phyloP scores from a whole-genome alignment of 2,329 filamentous ascomycete species.

The Colletotrichum kahawae region DNA sequence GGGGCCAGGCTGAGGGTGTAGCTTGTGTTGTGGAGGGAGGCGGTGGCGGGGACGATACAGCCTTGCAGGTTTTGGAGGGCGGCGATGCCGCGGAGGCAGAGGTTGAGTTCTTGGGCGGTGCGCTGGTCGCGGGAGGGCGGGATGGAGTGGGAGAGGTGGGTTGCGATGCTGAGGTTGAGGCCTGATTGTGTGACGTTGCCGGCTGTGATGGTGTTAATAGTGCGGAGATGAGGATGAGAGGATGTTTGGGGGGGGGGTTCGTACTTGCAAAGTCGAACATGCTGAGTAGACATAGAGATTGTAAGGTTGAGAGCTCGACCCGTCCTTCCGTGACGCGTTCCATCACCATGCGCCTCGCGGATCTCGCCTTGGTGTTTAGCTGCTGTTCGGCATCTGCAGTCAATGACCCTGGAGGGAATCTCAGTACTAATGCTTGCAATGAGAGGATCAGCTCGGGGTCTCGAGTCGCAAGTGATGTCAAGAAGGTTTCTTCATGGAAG shows the following conservation, averaged over 20 bases:
- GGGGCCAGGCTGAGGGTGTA: neutral
- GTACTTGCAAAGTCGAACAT: slow-evolving; percentile 41
- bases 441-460: slow-evolving; percentile 38
- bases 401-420: slow-evolving; percentile 37
- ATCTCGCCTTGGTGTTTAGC: neutral
- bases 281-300: slow-evolving; percentile 41
- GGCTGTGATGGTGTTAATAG: slow-evolving; percentile 14
- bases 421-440: slow-evolving; percentile 43
- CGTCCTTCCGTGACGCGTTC: slow-evolving; percentile 37
- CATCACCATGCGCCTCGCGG: slow-evolving; percentile 31
- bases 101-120: slow-evolving; percentile 24
- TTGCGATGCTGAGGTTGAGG: slow-evolving; percentile 26
- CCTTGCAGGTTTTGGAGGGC: slow-evolving; percentile 48
- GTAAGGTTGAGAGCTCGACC: slow-evolving; percentile 42
- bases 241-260: neutral
- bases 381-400: neutral
- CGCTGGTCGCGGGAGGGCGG: slow-evolving; percentile 21
- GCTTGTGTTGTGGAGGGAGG: neutral
- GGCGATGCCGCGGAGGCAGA: slow-evolving; percentile 47
- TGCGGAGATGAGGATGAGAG: neutral
- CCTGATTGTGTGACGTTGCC: slow-evolving; percentile 28
- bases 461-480: slow-evolving; percentile 41
- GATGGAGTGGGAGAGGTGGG: slow-evolving; percentile 26
- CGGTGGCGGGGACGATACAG: slow-evolving; percentile 16
- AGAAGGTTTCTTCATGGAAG: slow-evolving; percentile 45